These are phyloP conservation scores for Austroboletus festivus DNA, from an alignment of 768 basidiomycete genomes.

Conservation along the genomic window DNA sequence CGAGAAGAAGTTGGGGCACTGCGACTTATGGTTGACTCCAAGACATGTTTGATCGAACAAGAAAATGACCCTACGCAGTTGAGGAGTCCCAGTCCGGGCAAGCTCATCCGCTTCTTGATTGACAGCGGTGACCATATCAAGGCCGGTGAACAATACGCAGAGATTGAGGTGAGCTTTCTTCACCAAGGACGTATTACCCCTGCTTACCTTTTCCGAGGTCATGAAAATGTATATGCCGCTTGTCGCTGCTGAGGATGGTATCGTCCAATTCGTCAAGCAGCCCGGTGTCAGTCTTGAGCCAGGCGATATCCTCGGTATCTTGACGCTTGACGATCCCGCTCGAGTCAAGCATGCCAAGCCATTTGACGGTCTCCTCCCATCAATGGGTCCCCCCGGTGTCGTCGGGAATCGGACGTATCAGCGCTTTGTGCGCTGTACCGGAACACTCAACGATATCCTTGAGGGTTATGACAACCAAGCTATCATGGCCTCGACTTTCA, in stretches of 20 bases:
- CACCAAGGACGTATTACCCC: neutral
- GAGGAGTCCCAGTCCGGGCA: conserved; percentile 93
- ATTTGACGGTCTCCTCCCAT: conserved; percentile 89
- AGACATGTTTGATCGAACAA: conserved; percentile 98
- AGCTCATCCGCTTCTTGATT: conserved; percentile 90
- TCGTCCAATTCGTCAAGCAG: conserved; percentile 95
- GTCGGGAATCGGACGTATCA: conserved; percentile 91
- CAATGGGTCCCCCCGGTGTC: conserved; percentile 82
- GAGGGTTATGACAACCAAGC: conserved; percentile 97
- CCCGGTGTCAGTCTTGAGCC: conserved; percentile 95
- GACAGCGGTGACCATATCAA: conserved; percentile 98
- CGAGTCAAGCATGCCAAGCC: conserved; percentile 98
- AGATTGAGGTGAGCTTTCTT: conserved; percentile 77
- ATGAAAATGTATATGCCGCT: conserved; percentile 99
- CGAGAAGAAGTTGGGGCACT: conserved; percentile 95
- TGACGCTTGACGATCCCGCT: conserved; percentile 92
- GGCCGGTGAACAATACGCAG: conserved; percentile 95
- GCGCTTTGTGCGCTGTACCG: conserved; percentile 67
- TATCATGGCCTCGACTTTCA: conserved; percentile 81
- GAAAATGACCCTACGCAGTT: conserved; percentile 99
- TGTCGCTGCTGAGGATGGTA: conserved; percentile 89
- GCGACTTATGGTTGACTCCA: conserved; percentile 90
- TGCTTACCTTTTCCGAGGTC: conserved; percentile 44
- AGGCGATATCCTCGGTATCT: conserved; percentile 95
- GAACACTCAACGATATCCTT: conserved; percentile 84